These are phyloP conservation scores for Handroanthus guayacan DNA, from an alignment of 257 asterid genomes.

Conservation along the genomic window DNA sequence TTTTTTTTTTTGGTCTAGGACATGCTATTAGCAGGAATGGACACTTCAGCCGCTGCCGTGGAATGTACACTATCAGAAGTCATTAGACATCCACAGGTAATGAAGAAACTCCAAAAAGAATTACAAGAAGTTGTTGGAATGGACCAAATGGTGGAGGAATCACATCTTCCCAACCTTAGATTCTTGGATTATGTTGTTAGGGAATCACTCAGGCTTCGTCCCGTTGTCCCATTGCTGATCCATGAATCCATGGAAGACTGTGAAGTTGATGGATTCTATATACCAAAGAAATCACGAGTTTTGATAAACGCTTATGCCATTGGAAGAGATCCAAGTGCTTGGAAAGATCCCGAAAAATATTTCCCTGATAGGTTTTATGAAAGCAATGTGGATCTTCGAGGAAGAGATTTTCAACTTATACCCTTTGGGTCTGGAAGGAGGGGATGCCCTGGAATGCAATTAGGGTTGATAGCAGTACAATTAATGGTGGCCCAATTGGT, in stretches of 20 bases:
- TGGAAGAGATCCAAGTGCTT: conserved; percentile 40
- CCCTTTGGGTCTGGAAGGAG: conserved; percentile 49
- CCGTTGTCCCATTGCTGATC: conserved; percentile 34
- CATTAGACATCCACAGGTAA: conserved; percentile 33
- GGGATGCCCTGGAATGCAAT: conserved; percentile 45
- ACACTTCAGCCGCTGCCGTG: conserved; percentile 41
- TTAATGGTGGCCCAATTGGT: conserved; percentile 44
- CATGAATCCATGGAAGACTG: conserved; percentile 46
- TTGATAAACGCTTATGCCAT: conserved; percentile 41
- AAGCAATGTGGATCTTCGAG: conserved; percentile 40
- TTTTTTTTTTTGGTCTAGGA: conserved; percentile 33
- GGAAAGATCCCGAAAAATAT: conserved; percentile 39
- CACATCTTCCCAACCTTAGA: conserved; percentile 34
- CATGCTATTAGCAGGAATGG: conserved; percentile 42
- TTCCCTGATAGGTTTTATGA: conserved; percentile 41
- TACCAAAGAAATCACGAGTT: conserved; percentile 29
- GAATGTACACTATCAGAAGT: conserved; percentile 47
- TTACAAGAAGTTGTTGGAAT: conserved; percentile 32
- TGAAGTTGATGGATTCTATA: conserved; percentile 31
- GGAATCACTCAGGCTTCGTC: conserved; percentile 46
- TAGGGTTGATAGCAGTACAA: conserved; percentile 35
- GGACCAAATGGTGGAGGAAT: conserved; percentile 43
- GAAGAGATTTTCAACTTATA: conserved; percentile 41
- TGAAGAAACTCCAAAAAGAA: conserved; percentile 45
- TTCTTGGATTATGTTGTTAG: conserved; percentile 37